Conservation (phyloP, 441 rosid genomes). For the Theobroma grandiflorum region DNA sequence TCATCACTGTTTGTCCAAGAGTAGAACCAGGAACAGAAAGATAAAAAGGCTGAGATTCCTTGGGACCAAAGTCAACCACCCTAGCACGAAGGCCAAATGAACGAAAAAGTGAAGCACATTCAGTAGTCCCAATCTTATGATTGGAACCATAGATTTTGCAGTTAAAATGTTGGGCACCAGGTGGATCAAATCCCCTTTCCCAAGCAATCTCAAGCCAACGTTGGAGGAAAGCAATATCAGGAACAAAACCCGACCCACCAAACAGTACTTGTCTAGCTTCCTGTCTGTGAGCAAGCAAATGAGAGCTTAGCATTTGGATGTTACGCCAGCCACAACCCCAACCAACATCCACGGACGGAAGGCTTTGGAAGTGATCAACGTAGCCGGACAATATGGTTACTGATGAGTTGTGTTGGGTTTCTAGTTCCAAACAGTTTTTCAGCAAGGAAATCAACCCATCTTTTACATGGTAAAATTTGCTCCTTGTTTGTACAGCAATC, state of each 20-base stretch:
- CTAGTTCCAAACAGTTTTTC: slow-evolving; percentile 54
- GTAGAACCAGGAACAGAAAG: slow-evolving; percentile 75
- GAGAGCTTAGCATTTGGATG: slow-evolving; percentile 81
- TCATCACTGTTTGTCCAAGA: slow-evolving; percentile 30
- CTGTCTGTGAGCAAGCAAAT: slow-evolving; percentile 58
- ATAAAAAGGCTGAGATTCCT: slow-evolving; percentile 53
- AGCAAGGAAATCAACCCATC: slow-evolving; percentile 68
- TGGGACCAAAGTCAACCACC: slow-evolving; percentile 80
- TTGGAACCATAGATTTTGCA: slow-evolving; percentile 55
- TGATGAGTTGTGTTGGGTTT: slow-evolving; percentile 33
- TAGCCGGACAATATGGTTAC: slow-evolving; percentile 53
- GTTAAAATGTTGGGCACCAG: slow-evolving; percentile 67
- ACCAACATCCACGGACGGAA: slow-evolving; percentile 58
- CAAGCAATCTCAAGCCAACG: slow-evolving; percentile 89
- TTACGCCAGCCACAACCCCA: slow-evolving; percentile 97
- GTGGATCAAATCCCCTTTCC: slow-evolving; percentile 72
- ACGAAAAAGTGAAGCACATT: slow-evolving; percentile 80
- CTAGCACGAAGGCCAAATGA: slow-evolving; percentile 79
- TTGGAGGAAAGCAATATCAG: slow-evolving; percentile 74
- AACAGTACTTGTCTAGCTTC: slow-evolving; percentile 60
- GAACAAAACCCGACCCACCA: slow-evolving; percentile 75
- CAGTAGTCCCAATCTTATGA: slow-evolving; percentile 76
- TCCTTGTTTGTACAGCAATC: slow-evolving; percentile 51
- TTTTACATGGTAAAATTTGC: slow-evolving; percentile 50
- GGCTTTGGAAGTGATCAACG: slow-evolving; percentile 72